Evolutionary conservation across 192 early-diverging fungal species (phyloP), one percentile per base, ranked within the genome.

Genomic region (Umbelopsis sp.): DNA sequence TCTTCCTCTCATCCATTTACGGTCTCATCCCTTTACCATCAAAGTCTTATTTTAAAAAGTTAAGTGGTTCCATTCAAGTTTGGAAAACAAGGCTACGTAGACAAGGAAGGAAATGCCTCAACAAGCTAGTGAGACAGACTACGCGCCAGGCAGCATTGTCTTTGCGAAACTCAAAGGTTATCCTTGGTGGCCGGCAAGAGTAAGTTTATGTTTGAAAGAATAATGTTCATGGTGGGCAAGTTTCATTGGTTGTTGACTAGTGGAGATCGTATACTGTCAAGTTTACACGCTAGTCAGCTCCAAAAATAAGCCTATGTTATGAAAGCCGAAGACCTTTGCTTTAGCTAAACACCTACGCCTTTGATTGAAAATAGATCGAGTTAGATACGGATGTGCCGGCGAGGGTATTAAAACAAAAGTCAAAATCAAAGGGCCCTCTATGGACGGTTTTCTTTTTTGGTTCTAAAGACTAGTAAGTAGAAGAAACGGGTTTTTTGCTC

Each of bases 141-240:
- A 86, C 69, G 59, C 80, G 17, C 79, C 82, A 53, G 87, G 87
- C 29, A 82, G 77, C n/a, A 77, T 75, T 22, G 85, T 89, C 44
- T 87, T 86, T 76, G 86, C 85, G 51, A 87, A 89, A 56, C 73
- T 87, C 43, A 87, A 86, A 49, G 87, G 87, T 6, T 86, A 81
- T 68, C 85, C 85, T 43, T 87, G 87, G 87, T 87, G 87, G 85
- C 87, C 87, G 17, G 87, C 87, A 53, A 76, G 81, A 66, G 87
- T 86, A 82, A 85, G 81, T 62, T 7, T 12, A 34, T 20, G 16
- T 20, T 34, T 62, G 0, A 34, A n/a, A 29, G 3, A 4, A 34
- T 14, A 20, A 14, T n/a, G 10, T 20, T 31, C 1, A 0, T 32
- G 29, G 11, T 62, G 0, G 12, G 14, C 29, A 14, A 17, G 56